Evolutionary conservation across 257 asterid species (phyloP).

Genomic region (Lycium ferocissimum): DNA sequence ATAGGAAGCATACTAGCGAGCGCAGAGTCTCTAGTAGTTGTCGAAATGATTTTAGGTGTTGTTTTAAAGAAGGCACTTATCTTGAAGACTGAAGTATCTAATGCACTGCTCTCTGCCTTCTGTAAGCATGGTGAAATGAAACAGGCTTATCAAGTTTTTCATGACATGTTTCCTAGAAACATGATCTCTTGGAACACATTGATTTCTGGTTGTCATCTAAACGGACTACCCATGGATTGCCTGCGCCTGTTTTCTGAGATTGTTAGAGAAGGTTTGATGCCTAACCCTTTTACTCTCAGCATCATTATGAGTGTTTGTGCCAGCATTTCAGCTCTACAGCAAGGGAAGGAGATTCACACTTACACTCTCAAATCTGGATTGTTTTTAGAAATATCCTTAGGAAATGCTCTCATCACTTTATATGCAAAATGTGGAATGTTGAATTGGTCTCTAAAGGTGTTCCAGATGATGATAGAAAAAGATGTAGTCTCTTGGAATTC

Average conservation of each 20-base stretch:
- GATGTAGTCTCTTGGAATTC: conserved; percentile 85
- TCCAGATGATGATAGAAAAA: conserved; percentile 52
- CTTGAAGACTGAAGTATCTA: conserved; percentile 68
- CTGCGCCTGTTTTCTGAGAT: conserved; percentile 55
- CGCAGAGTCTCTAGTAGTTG: conserved; percentile 48
- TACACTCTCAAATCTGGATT: conserved; percentile 54
- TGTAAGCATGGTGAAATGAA: conserved; percentile 54
- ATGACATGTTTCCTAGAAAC: conserved; percentile 54
- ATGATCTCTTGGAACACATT: conserved; percentile 89
- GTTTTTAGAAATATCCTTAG: conserved; percentile 57
- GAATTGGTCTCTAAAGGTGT: conserved; percentile 60
- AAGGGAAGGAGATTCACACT: conserved; percentile 73
- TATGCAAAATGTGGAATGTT: conserved; percentile 79
- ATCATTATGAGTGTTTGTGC: conserved; percentile 72
- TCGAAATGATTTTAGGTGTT: conserved; percentile 68
- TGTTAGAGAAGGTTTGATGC: conserved; percentile 45
- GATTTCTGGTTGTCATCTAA: conserved; percentile 66
- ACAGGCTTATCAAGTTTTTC: conserved; percentile 59
- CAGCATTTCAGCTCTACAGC: conserved; percentile 57
- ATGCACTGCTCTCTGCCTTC: conserved; percentile 75
- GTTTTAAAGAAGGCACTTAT: conserved; percentile 62
- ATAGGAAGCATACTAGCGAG: conserved; percentile 73
- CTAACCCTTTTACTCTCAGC: conserved; percentile 78
- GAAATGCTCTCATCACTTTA: conserved; percentile 69
- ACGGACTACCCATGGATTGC: conserved; percentile 61